A percentile compares a stretch with the other conserved stretches of the same genome.
Conservation (phyloP, 805 yeast genomes). For the Saccharomycopsis fibuligera region DNA sequence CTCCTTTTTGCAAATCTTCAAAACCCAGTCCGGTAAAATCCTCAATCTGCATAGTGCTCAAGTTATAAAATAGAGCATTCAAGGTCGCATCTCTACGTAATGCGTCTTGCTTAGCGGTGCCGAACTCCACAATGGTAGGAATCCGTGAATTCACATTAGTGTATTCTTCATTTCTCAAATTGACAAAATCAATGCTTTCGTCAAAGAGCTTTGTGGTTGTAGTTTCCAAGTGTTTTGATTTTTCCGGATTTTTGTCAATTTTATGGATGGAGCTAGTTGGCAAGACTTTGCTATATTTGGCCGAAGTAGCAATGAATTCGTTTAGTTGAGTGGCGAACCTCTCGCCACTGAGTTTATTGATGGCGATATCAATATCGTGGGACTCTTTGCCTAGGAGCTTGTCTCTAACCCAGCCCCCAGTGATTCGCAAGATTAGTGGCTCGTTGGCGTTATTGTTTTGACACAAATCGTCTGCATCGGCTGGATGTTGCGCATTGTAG, state of each 20-base stretch:
- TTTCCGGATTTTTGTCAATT: constrained; percentile 89
- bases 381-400: constrained; percentile 75
- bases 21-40: constrained; percentile 80
- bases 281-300: background rate
- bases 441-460: constrained; percentile 9
- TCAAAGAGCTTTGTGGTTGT: constrained; percentile 85
- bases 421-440: constrained; percentile 61
- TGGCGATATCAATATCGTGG: constrained; percentile 88
- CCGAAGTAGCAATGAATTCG: constrained; percentile 34
- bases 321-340: constrained; percentile 68
- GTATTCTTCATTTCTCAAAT: constrained; percentile 81
- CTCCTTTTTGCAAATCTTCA: constrained; percentile 59
- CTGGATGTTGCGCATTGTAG: constrained; percentile 27
- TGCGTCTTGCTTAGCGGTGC: constrained; percentile 91
- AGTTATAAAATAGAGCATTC: constrained; percentile 85
- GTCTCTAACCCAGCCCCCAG: constrained; percentile 99
- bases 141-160: constrained; percentile 69
- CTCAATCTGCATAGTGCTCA: constrained; percentile 62
- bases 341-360: constrained; percentile 79
- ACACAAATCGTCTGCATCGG: background rate
- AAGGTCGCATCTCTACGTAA: constrained; percentile 90
- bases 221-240: constrained; percentile 93
- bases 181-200: constrained; percentile 89
- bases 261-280: constrained; percentile 48
- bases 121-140: constrained; percentile 67